Evolutionary conservation across 2,329 filamentous ascomycete genomes (phyloP), one percentile per base, ranked within the genome.

Genomic region (Cadophora sp.): DNA sequence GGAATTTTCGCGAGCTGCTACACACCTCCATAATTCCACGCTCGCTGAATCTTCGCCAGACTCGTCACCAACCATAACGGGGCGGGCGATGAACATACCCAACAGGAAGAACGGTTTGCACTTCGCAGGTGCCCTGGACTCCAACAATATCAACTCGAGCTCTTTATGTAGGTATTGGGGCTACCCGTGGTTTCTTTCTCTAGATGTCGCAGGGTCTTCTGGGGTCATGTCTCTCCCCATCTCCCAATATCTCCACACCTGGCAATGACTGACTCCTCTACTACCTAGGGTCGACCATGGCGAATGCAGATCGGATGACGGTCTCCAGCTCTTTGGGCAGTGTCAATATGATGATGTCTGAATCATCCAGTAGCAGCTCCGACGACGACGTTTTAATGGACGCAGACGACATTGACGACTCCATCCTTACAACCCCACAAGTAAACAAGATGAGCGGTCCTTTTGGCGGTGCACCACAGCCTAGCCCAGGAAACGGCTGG

Each of bases 1-100:
- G 68, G 95, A 98, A 80, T 98, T 97, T 79, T 95, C 95, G 48
- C 87, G 95, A 72, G 94, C 94, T 13, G 96, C 93, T 69, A 97
- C 95, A 13, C 97, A 94, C 77, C 84, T 99, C 24, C 96, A 98
- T 80, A 96, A 98, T 79, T 97, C 95, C 18, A 98, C 92, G 0
- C 86, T 98, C 9, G 94, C 95, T 65, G 93, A 97, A 77, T 91
- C 92, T 0, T 96, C 92, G 5, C 94, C 94, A 3, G 94, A 97
- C 78, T 96, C 93, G 0, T 97, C 94, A 0, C 96, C 96, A 0
- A 94, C 91, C 14, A 90, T 96, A 64, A 89, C 89, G 62, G 89
- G 90, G 48, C 88, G 91, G 58, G 87, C 84, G 30, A 87, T 89
- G 82, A 88, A 85, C 74, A 90, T 90, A 59, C 87, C 87, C 8